Base-by-base conservation (phyloP, 2,329 filamentous ascomycete genomes). In the Exophiala viscosa region DNA sequence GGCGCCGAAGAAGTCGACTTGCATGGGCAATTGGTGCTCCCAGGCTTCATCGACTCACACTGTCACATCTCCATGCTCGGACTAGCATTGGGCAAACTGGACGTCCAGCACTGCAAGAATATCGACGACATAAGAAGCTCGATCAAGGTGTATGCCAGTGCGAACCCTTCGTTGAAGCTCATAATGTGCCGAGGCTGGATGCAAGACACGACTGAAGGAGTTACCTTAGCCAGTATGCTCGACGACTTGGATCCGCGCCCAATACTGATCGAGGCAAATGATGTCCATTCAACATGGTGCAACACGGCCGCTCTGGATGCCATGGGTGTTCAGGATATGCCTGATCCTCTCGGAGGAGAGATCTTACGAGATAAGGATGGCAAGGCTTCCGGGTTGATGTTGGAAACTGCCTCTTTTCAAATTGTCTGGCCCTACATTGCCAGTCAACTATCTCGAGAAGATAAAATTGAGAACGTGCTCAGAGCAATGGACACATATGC, bases 271-370 rank as follows among this genome's bases (percentile, higher is more conserved):
- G 73, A 77, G 31, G 67, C 75, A 0, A 72, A 74, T 35, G 75
- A 77, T 50, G 61, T 78, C 11, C 76, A 78, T 60, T 77, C 74
- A 0, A 69, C 69, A 34, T 78, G 76, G 76, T 77, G 74, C 55
- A 77, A 73, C 54, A 72, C 67, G 18, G 68, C 73, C 2, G 75
- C 74, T 1, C 61, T 78, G 13, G 57, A 67, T 34, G 76, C 76
- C 56, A 67, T 77, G 61, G 68, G 67, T 0, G 65, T 72, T 1
- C 62, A 72, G 28, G 61, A 66, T 1, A 66, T 70, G 57, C 58
- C 68, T 5, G 69, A 74, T 48, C 70, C 73, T 0, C 67, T 70
- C 0, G 76, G 75, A 8, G 76, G 76, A 2, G 70, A 60, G 1
- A 76, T 78, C 31, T 69, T 74, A 53, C 66, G 75, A 1, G 73